Base-by-base conservation (phyloP, 2,329 filamentous ascomycete species). In the Westerdykella aurantiaca region DNA sequence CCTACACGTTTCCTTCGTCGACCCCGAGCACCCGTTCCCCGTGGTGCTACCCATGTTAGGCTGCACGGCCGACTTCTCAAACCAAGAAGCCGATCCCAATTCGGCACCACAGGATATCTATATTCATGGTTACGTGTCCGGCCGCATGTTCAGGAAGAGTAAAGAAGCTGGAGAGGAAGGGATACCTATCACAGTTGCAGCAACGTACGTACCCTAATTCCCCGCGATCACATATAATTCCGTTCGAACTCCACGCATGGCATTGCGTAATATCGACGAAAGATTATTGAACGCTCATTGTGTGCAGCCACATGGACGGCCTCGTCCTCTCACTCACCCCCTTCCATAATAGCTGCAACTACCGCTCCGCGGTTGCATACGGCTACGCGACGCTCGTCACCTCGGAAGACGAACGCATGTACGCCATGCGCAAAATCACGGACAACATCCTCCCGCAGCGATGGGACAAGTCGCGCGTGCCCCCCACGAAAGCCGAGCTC, bases 11-110 rank as follows among this genome's bases (percentile, higher is more conserved):
- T 67, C 65, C 31, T 68, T 67, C 51, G 56, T 48, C 13, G 60
- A 64, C 38, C 55, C 60, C 1, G 40, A 51, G 3, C 53, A 64
- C 33, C 82, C 85, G 1, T 93, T 90, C 60, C 67, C 67, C 6
- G 57, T 65, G 13, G 56, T 61, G 17, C 45, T 69, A 6, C 67
- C 68, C 13, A 68, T 70, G 66, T 48, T 68, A 6, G 67, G 61
- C n/a, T 69, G 67, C 42, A 69, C 64, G 2, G 64, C 53, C 0
- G 43, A 48, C 41, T 63, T 53, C 34, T 4, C 75, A 41, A 65
- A 78, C 14, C 53, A 38, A 13, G 74, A 77, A 40, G 80, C 83
- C 0, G 73, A 88, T 5, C 83, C 89, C 45, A 76, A 85, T 18
- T 46, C 40, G 49, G 43, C 43, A 2, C 12, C 34, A 5, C 56